Conservation (phyloP, 1,284 basidiomycete species). For the Fistulina hepatica region DNA sequence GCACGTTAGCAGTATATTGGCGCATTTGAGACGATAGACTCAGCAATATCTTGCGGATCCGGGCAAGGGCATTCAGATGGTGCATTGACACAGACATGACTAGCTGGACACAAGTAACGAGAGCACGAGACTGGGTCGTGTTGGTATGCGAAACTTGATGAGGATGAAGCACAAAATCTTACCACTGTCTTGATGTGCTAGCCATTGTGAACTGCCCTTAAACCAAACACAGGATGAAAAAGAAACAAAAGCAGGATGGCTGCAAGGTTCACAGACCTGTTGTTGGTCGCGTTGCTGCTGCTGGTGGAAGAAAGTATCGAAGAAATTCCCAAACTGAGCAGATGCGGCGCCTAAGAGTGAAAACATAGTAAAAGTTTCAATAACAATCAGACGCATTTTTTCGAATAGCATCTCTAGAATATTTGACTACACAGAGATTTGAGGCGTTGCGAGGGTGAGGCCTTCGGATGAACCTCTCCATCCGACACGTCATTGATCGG, state of each 20-base stretch:
- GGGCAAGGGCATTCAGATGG: constrained; percentile 54
- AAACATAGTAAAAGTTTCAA: too few species aligned
- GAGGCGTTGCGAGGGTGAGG: too few species aligned
- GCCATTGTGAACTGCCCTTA: constrained; percentile 51
- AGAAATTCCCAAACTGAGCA: constrained; percentile 56
- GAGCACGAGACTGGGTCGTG: constrained; percentile 40
- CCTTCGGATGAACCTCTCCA: too few species aligned
- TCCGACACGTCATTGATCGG: too few species aligned
- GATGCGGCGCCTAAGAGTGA: too few species aligned
- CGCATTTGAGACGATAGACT: constrained; percentile 44
- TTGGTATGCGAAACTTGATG: constrained; percentile 2
- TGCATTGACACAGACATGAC: constrained; percentile 42
- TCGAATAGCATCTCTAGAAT: too few species aligned
- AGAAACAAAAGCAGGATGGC: too few species aligned
- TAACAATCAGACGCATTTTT: too few species aligned
- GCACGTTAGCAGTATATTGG: constrained; percentile 24
- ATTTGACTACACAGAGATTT: too few species aligned
- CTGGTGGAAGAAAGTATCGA: constrained; percentile 51
- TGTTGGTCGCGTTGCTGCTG: constrained; percentile 44
- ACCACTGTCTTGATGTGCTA: constrained; percentile 42
- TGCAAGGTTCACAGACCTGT: constrained; percentile 30
- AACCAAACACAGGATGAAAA: too few species aligned
- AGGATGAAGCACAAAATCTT: constrained; percentile 12
- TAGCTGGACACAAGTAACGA: constrained; percentile 48
- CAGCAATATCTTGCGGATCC: constrained; percentile 45